Evolutionary conservation across 768 basidiomycete genomes (phyloP), one percentile per base, ranked within the genome.

Genomic region (Leucocoprinus birnbaumii): DNA sequence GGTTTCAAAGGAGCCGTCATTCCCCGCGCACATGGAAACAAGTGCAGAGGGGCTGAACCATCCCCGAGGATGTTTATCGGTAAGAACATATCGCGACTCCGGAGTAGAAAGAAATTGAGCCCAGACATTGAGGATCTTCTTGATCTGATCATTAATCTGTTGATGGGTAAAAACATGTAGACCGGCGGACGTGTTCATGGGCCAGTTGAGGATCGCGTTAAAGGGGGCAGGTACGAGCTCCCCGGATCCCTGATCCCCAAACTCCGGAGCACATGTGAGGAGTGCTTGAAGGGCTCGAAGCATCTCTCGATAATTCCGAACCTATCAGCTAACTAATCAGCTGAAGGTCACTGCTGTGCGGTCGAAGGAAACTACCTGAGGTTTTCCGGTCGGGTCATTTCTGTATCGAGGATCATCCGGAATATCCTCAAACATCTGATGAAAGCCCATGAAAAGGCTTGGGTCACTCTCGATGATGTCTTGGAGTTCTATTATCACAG

Each of bases 101-200:
- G 71, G 65, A 2, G 77, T 76, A 16, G 62, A 59, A 43, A 84
- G 73, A 67, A 69, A 82, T 11, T 53, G 57, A n/a, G 71, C 66
- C 81, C 81, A 84, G 19, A 65, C 66, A 48, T 74, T 65, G 56
- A 82, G 73, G 43, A 83, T 65, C 35, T 56, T 50, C 37, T 60
- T 61, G 37, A 65, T 53, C 25, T 53, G 55, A 19, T 45, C 44
- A n/a, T 60, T 49, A 19, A 62, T 65, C 18, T 61, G 54, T 21
- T 46, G 43, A 18, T 61, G 53, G 22, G 60, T 59, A 46, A 68
- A 66, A 1, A 55, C 27, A 1, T 44, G 48, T 38, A 62, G 55
- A 2, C 56, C 50, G 1, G 60, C 66, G 10, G 47, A 8, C 1
- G 64, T 62, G 21, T 59, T 59, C 38, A 63, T 49, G 3, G 59